These are phyloP conservation scores for Thermomyces lanuginosus DNA, from an alignment of 2,329 filamentous ascomycete genomes.

Conservation along the genomic window DNA sequence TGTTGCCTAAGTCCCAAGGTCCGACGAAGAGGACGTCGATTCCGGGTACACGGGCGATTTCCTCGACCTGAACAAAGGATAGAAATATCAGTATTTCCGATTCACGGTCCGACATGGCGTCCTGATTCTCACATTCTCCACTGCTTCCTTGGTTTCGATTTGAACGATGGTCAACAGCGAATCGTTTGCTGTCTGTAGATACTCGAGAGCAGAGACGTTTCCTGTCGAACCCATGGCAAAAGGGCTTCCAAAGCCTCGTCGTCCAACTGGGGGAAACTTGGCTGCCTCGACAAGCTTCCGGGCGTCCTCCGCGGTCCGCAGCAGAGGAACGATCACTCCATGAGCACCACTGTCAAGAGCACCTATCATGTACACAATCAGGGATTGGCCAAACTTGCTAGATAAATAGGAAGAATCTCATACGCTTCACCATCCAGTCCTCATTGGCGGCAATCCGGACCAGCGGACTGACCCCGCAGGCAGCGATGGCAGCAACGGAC, in stretches of 20 bases:
- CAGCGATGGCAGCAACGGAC: constrained; percentile 33
- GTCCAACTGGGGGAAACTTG: constrained; percentile 40
- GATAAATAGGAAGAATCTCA: constrained; percentile 1
- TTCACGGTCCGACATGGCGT: background rate
- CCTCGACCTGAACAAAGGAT: no score
- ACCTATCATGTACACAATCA: constrained; percentile 16
- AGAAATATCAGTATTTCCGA: no score
- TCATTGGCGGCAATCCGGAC: constrained; percentile 27
- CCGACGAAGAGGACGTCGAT: constrained; percentile 27
- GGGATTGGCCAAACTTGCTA: background rate
- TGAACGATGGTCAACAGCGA: constrained; percentile 34
- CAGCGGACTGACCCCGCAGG: constrained; percentile 27
- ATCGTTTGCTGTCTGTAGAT: constrained; percentile 40
- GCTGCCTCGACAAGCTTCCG: constrained; percentile 34
- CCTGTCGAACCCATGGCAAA: constrained; percentile 34
- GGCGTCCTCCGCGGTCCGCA: constrained; percentile 38
- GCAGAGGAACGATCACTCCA: constrained; percentile 39
- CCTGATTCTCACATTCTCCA: constrained; percentile 20
- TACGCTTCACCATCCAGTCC: constrained; percentile 26
- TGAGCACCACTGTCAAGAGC: constrained; percentile 45
- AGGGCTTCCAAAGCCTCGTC: constrained; percentile 40
- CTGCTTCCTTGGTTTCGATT: constrained; percentile 26
- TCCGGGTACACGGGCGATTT: constrained; percentile 27
- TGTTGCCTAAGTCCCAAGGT: background rate
- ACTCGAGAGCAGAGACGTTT: constrained; percentile 26